A percentile compares a stretch with the other conserved stretches of the same genome.
These are phyloP conservation scores for Saccharum hybrid DNA, from an alignment of 202 grass and related monocot species.

Conservation along the genomic window DNA sequence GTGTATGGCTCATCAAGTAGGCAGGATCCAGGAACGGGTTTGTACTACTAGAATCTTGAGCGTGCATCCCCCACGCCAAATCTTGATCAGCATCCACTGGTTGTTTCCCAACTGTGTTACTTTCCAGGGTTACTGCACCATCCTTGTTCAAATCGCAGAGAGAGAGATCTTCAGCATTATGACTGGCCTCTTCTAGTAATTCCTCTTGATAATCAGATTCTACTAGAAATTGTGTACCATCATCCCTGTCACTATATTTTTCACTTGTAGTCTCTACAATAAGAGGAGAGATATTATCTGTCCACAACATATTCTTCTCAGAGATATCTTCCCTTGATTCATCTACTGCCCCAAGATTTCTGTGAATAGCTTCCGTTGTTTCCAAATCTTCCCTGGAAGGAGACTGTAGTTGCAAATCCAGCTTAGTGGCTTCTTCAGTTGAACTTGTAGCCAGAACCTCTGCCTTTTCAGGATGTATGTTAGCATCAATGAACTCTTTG, in stretches of 20 bases:
- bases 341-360: conserved; percentile 53
- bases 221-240: conserved; percentile 37
- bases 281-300: conserved; percentile 24
- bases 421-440: conserved; percentile 31
- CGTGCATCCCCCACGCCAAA: conserved; percentile 27
- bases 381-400: conserved; percentile 33
- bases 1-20: conserved; percentile 33
- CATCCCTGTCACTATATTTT: conserved; percentile 42
- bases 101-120: conserved; percentile 38
- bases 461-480: conserved; percentile 32
- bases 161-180: conserved; percentile 36
- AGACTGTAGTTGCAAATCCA: conserved; percentile 40
- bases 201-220: conserved; percentile 47
- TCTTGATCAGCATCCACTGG: conserved; percentile 40
- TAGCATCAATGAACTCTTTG: conserved; percentile 30
- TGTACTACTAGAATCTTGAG: conserved; percentile 58
- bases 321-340: conserved; percentile 56
- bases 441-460: conserved; percentile 36
- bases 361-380: conserved; percentile 35
- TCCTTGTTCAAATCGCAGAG: conserved; percentile 39
- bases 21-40: conserved; percentile 56
- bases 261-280: conserved; percentile 41
- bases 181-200: conserved; percentile 39
- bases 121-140: conserved; percentile 35
- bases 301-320: conserved; percentile 40